Base-by-base conservation (phyloP, 169 alveolate species). In the Plasmodium knowlesi region DNA sequence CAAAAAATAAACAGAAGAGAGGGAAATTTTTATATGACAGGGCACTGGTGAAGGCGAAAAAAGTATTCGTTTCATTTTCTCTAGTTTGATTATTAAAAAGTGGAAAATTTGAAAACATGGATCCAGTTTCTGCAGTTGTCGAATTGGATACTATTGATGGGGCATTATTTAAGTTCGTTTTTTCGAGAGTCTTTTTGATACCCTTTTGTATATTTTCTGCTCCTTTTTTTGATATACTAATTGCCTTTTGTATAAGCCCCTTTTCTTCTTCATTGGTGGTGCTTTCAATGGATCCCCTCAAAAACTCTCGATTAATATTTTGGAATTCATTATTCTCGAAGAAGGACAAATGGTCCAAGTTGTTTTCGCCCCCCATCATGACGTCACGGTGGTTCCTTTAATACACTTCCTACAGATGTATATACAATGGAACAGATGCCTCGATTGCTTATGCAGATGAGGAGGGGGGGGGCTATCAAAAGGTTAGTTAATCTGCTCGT, bases 71-170 rank as follows among this genome's bases (percentile, higher is more conserved):
- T 79, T 78, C 82, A 76, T 88, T 76, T 9, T 88, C 89, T 25
- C 90, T 61, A 79, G 28, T 88, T 43, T 76, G 94, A 28, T 30
- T 79, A 88, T 78, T 88, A 74, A 92, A 84, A 2, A 78, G 43
- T 16, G 93, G 89, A 39, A 85, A 91, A 37, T 92, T 95, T 14
- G 95, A 95, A 74, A 93, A 85, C 71, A 84, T 67, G 2, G 93
- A 61, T 22, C 80, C 86, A 32, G 86, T 84, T 50, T 92, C 92
- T n/a, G 92, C 93, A 37, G 92, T 22, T 3, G 92, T 83, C 10
- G 92, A 83, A 80, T 80, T 83, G 14, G 89, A 76, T 43, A 84
- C 82, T 30, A 92, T 25, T 32, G 91, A 82, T 12, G 84, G 84
- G 22, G 92, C 61, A 84, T 57, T 67, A 72, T 57, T 57, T 79